These are phyloP conservation scores for Middelhovenomyces tepae DNA, from an alignment of 805 yeast genomes.

Conservation along the genomic window DNA sequence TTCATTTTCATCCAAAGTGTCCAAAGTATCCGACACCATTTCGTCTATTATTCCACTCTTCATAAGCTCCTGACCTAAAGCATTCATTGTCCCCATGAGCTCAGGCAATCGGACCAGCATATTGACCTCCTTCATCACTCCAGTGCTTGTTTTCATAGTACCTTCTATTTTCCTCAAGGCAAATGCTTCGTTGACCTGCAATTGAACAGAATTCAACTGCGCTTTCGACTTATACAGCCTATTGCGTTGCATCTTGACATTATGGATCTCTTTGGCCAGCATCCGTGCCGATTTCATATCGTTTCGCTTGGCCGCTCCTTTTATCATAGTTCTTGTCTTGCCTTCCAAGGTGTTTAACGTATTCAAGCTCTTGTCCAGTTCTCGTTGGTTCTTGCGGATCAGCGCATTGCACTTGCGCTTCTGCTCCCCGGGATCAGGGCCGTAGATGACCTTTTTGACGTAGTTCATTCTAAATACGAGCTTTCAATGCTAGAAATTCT, in stretches of 20 bases:
- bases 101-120: conserved; percentile 70
- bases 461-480: conserved; percentile 74
- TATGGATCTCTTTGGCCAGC: conserved; percentile 75
- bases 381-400: conserved; percentile 76
- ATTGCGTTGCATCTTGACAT: conserved; percentile 62
- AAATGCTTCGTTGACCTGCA: conserved; percentile 89
- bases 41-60: conserved; percentile 66
- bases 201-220: conserved; percentile 71
- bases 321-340: conserved; percentile 72
- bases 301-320: conserved; percentile 62
- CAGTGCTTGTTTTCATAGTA: conserved; percentile 68
- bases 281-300: conserved; percentile 67
- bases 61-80: conserved; percentile 76
- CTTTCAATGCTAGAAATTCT: too few relatives aligned
- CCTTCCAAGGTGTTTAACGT: conserved; percentile 50
- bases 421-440: conserved; percentile 88
- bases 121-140: conserved; percentile 83
- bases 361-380: conserved; percentile 68
- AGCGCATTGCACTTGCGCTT: conserved; percentile 69
- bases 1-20: conserved; percentile 53
- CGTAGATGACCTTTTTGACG: conserved; percentile 82
- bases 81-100: conserved; percentile 73
- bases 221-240: conserved; percentile 75
- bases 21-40: conserved; percentile 89
- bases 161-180: conserved; percentile 75